Base-by-base conservation (phyloP, 495 filamentous ascomycete genomes). In the Hypoxylon intermedium region DNA sequence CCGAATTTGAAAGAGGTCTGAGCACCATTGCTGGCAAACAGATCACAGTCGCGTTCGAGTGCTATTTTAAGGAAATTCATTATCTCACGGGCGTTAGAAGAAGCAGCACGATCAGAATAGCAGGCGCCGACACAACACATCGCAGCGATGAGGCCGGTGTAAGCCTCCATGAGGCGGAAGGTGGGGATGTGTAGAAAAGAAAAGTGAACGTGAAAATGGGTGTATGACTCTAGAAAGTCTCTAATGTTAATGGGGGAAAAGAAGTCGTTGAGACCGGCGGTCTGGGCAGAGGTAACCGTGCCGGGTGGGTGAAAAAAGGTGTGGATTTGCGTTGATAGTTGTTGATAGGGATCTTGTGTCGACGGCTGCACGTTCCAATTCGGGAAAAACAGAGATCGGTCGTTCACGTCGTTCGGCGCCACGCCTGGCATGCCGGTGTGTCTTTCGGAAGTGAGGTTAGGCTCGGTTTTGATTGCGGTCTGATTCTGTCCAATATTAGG, bases 91-190 rank as follows among this genome's bases (percentile, higher is more conserved):
- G 85, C 81, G 55, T 85, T 76, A 20, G 74, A 67, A 12, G 83
- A 69, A 2, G 74, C 70, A 12, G 86, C 67, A 30, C 72, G 74
- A 42, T 83, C 71, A 19, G 86, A 87, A 68, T 89, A 89, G 20
- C 87, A 86, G 23, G 86, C 86, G 13, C 87, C 86, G 57, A 88
- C 75, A 56, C 81, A 86, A 51, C 89, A 80, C 77, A 89, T 85
- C 15, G 79, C 76, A 12, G 87, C 72, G 28, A 87, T 65, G 15
- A 89, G 75, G 19, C 84, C 84, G 41, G 83, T 79, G 65, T 84
- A 83, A 33, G 82, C 79, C n/a, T 80, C 76, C 46, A 80, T 71
- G 26, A 85, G 78, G 52, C 83, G 78, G 67, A 89, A 89, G 1
- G 86, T 86, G 37, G 87, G 84, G 59, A 87, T 75, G 58, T 90